Evolutionary conservation across 2,329 filamentous ascomycete species (phyloP).

Genomic region (Metarhizium brunneum): DNA sequence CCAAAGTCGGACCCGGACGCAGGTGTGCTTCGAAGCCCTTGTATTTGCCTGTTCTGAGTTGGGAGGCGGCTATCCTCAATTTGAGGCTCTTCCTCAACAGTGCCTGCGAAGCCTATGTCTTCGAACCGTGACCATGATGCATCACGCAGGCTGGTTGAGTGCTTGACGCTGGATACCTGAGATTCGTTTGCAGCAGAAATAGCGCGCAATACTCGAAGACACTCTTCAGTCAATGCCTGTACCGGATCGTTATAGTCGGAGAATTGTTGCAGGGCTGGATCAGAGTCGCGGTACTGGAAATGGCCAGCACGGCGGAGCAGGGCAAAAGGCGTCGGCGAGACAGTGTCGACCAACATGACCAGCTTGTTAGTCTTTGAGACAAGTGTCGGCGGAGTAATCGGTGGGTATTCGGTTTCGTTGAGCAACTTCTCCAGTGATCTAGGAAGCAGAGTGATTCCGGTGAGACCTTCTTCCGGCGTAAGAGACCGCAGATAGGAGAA

Average conservation of each 20-base stretch:
- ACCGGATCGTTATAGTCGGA: constrained; percentile 85
- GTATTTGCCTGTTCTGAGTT: constrained; percentile 27
- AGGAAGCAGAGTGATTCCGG: constrained; percentile 76
- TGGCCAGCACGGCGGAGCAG: constrained; percentile 84
- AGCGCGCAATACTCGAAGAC: constrained; percentile 76
- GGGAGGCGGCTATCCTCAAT: constrained; percentile 46
- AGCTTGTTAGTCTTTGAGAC: constrained; percentile 79
- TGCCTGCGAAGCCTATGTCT: constrained; percentile 79
- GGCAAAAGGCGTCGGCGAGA: constrained; percentile 90
- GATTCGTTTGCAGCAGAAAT: constrained; percentile 88
- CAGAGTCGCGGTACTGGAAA: constrained; percentile 89
- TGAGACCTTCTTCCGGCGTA: constrained; percentile 67
- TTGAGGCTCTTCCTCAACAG: constrained; percentile 58
- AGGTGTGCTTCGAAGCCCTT: constrained; percentile 54
- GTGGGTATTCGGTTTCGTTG: constrained; percentile 90
- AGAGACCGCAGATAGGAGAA: constrained; percentile 92
- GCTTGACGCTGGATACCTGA: constrained; percentile 59
- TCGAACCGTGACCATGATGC: constrained; percentile 96
- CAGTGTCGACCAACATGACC: constrained; percentile 91
- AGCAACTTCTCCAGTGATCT: constrained; percentile 85
- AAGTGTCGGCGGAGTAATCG: constrained; percentile 65
- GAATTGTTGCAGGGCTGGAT: constrained; percentile 75
- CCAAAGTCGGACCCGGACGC: constrained; percentile 60
- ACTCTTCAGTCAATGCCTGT: constrained; percentile 84
- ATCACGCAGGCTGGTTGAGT: constrained; percentile 66